phyloP scores from a whole-genome alignment of 305 asterid species.

The Coffea humblotiana region DNA sequence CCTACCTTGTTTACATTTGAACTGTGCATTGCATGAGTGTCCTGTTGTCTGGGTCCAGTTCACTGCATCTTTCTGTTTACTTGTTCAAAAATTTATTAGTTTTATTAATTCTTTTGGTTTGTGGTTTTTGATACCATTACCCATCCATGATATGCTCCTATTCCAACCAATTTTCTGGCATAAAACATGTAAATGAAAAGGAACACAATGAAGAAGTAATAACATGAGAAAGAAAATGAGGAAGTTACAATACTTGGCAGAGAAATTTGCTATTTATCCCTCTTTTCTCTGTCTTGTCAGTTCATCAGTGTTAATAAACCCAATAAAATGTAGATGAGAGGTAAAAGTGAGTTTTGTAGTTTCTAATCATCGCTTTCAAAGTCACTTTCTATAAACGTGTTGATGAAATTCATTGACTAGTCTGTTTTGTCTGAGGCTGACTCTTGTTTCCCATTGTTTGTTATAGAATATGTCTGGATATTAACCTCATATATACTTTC shows the following conservation, averaged over 20 bases:
- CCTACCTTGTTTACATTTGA: not conserved
- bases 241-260: not conserved
- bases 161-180: not conserved
- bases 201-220: not conserved
- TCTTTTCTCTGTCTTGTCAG: too few species aligned
- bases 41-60: not conserved
- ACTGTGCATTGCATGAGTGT: not conserved
- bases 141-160: not conserved
- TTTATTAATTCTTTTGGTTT: not conserved
- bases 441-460: too few species aligned
- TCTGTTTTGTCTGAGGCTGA: too few species aligned
- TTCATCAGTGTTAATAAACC: too few species aligned
- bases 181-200: not conserved
- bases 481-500: slow-evolving; percentile 8
- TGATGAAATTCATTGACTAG: too few species aligned
- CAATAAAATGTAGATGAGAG: too few species aligned
- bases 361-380: too few species aligned
- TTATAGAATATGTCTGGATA: too few species aligned
- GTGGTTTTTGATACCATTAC: not conserved
- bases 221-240: not conserved
- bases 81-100: not conserved
- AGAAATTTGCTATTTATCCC: too few species aligned
- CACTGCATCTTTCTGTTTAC: not conserved
- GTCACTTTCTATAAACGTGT: too few species aligned
- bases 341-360: too few species aligned